Base-by-base conservation (phyloP, 768 basidiomycete genomes). In the Suillus discolor region DNA sequence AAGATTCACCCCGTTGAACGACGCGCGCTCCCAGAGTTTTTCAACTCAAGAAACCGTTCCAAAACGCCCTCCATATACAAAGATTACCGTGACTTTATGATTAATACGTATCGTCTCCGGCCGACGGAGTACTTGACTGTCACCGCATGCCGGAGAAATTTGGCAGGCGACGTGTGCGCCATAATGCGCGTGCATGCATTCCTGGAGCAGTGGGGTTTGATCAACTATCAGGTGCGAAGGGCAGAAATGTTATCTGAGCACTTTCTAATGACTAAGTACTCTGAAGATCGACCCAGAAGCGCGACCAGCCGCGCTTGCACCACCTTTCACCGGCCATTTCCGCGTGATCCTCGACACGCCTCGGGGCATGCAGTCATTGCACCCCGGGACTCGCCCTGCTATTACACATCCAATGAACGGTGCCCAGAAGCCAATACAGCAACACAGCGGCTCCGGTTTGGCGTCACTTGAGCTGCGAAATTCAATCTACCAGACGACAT, bases 141-240 rank as follows among this genome's bases (percentile, higher is more conserved):
- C 65, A 99, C 97, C 2, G 97, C 97, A 1, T 99, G 97, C 75
- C 79, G 97, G 73, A 81, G 97, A 68, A 99, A 99, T 78, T 79
- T 99, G 68, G 97, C 97, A 6, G 97, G 97, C 54, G 97, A 99
- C 76, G 97, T 99, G 7, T 98, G 97, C 73, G 95, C 94, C 31
- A 92, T 99, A 72, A 97, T 99, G 96, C 89, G 97, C 62, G 97
- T 99, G 1, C 97, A 99, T 77, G 96, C 96, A 4, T 99, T 99
- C 77, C 83, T 99, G 39, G 97, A 99, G 76, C 97, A 99, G 73
- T 99, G 97, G 97, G 97, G 97, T 0, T 82, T 99, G 65, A 89
- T 99, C 73, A 99, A 99, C 80, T 99, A 99, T 77, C 97, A 99
- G 85, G 97, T 96, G 68, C 64, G 86, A 73, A 28, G 63, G 25